Evolutionary conservation across 345 rosid species (phyloP).

Genomic region (Turnera subulata): DNA sequence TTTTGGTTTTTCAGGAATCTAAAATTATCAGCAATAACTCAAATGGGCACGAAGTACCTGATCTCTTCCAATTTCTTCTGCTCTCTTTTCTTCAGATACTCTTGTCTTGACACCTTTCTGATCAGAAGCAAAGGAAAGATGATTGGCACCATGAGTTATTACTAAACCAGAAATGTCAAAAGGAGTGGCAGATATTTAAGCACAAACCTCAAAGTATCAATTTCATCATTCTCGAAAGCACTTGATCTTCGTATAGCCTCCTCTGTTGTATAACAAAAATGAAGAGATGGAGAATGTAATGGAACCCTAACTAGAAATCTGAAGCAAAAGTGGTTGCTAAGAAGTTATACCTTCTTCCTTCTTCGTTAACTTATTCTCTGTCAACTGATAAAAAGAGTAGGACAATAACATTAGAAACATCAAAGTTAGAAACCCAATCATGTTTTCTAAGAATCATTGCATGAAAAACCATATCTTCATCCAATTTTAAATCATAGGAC

Average conservation of each 20-base stretch:
- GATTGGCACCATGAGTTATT: not conserved
- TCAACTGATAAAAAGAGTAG: conserved; percentile 44
- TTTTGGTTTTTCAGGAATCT: too few relatives aligned
- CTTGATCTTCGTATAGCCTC: conserved; percentile 70
- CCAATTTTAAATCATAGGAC: too few relatives aligned
- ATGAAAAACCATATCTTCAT: not conserved
- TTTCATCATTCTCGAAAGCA: conserved; percentile 59
- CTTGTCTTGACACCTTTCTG: conserved; percentile 90
- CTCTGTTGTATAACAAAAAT: conserved; percentile 35
- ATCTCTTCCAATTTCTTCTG: conserved; percentile 95
- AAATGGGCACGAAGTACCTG: conserved; percentile 35
- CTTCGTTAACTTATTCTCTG: conserved; percentile 67
- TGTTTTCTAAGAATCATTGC: not conserved
- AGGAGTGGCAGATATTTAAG: conserved; percentile 1
- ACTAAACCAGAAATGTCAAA: not conserved
- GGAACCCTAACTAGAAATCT: not conserved
- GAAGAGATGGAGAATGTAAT: not conserved
- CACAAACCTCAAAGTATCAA: conserved; percentile 65
- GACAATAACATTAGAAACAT: conserved; percentile 19
- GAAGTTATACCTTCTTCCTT: conserved; percentile 74
- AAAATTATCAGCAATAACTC: too few relatives aligned
- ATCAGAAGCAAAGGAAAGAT: conserved; percentile 20
- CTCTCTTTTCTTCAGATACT: conserved; percentile 91
- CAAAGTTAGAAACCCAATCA: conserved; percentile 10
- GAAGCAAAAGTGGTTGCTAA: conserved; percentile 12